Conservation (phyloP, 345 rosid species). For the Eucalyptus camaldulensis region DNA sequence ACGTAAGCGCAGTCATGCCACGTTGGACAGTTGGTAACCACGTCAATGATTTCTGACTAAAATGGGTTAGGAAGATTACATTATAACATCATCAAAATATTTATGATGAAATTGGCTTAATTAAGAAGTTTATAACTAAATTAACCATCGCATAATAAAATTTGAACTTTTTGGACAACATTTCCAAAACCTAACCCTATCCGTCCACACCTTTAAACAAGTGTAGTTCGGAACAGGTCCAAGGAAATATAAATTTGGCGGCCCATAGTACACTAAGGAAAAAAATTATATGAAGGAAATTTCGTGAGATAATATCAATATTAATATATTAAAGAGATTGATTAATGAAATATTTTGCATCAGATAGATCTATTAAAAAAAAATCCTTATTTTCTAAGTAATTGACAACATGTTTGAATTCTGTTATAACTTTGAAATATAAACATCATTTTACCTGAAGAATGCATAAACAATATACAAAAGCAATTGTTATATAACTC, state of each 20-base stretch:
- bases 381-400: background rate
- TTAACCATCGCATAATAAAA: rapidly evolving
- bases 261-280: background rate
- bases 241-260: background rate
- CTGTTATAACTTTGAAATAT: background rate
- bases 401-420: background rate
- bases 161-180: background rate
- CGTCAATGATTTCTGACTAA: background rate
- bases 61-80: background rate
- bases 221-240: background rate
- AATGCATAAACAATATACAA: background rate
- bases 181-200: background rate
- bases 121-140: background rate
- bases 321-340: background rate
- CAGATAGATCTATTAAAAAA: background rate
- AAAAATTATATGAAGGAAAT: background rate
- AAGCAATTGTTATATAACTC: background rate
- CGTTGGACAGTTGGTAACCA: background rate
- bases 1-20: rapidly evolving
- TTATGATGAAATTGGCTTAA: background rate
- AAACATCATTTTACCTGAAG: background rate
- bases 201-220: background rate
- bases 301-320: background rate
- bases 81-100: background rate
- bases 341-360: background rate